A percentile compares a stretch with the other conserved stretches of the same genome.
These are phyloP conservation scores for Podospora conica DNA, from an alignment of 495 filamentous ascomycete species.

Conservation along the genomic window DNA sequence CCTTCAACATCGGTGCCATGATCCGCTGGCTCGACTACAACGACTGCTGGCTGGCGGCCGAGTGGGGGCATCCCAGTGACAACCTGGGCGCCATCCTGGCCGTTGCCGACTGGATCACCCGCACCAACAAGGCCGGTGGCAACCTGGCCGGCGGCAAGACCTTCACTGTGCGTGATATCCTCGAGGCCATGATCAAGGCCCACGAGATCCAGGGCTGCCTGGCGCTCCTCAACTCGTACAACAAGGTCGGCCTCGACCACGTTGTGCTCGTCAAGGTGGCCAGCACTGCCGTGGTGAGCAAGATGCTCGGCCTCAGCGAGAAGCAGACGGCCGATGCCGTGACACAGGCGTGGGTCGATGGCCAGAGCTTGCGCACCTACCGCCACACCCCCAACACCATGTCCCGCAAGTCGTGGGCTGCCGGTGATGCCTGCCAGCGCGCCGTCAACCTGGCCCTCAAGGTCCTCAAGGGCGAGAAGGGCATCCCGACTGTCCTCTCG, in stretches of 20 bases:
- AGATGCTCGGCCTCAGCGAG: constrained; percentile 85
- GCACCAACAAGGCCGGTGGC: constrained; percentile 87
- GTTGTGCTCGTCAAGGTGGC: constrained; percentile 98
- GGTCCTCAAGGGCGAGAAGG: constrained; percentile 85
- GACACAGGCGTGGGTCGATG: constrained; percentile 95
- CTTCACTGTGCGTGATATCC: constrained; percentile 78
- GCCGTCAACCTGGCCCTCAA: constrained; percentile 93
- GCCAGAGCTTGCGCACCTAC: constrained; percentile 93
- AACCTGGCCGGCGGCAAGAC: constrained; percentile 83
- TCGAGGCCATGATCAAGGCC: constrained; percentile 99
- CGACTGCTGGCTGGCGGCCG: constrained; percentile 97
- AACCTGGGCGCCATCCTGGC: constrained; percentile 94
- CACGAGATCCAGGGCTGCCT: constrained; percentile 98
- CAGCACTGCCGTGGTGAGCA: constrained; percentile 85
- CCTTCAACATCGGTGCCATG: constrained; percentile 98
- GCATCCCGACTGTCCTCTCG: constrained; percentile 85
- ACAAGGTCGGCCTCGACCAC: constrained; percentile 96
- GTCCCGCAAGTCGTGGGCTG: constrained; percentile 98
- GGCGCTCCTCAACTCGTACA: constrained; percentile 94
- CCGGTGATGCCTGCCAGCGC: constrained; percentile 93
- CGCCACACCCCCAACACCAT: constrained; percentile 97
- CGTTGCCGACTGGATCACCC: constrained; percentile 93
- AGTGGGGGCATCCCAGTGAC: constrained; percentile 98
- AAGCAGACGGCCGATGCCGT: constrained; percentile 91
- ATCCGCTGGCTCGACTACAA: constrained; percentile 99